Percentiles rank a stretch among this genome's conserved stretches.
Evolutionary conservation across 2,329 filamentous ascomycete species (phyloP).

Genomic region (Epicoccum nigrum): DNA sequence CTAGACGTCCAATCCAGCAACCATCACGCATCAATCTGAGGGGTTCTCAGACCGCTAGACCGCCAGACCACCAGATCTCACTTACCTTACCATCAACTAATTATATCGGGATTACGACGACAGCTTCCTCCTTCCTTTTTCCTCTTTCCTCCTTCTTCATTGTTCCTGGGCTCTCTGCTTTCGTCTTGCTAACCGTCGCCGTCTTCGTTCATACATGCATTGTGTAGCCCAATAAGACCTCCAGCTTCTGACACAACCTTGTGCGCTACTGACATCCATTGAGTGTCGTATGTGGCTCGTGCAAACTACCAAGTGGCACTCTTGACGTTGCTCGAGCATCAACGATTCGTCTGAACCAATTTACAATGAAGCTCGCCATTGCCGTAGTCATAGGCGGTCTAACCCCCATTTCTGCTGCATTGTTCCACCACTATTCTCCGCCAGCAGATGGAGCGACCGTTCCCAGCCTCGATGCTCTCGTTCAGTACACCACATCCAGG

Average conservation of each 20-base stretch:
- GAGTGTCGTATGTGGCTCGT: too few relatives aligned
- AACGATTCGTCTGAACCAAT: neutral
- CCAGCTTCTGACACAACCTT: too few relatives aligned
- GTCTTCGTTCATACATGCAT: too few relatives aligned
- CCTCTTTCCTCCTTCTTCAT: too few relatives aligned
- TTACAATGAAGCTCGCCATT: conserved; percentile 2
- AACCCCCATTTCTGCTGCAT: conserved; percentile 1
- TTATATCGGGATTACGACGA: too few relatives aligned
- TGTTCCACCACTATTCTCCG: conserved; percentile 24
- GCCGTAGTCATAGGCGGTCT: neutral
- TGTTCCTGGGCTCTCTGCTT: neutral
- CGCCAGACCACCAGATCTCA: conserved; percentile 2
- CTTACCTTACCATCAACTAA: conserved; percentile 15
- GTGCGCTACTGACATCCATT: too few relatives aligned
- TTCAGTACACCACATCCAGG: conserved; percentile 30
- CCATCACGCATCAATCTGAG: conserved; percentile 5
- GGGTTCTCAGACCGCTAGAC: conserved; percentile 1
- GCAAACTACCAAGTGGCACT: too few relatives aligned
- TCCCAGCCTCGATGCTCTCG: conserved; percentile 26
- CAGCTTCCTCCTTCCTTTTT: neutral
- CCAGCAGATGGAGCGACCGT: conserved; percentile 20
- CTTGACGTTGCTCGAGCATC: too few relatives aligned
- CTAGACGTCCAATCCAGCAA: conserved; percentile 5
- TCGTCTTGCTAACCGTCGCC: too few relatives aligned
- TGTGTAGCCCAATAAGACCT: too few relatives aligned